These are phyloP conservation scores for Tulasnella sp. DNA, from an alignment of 768 basidiomycete species.

Conservation along the genomic window DNA sequence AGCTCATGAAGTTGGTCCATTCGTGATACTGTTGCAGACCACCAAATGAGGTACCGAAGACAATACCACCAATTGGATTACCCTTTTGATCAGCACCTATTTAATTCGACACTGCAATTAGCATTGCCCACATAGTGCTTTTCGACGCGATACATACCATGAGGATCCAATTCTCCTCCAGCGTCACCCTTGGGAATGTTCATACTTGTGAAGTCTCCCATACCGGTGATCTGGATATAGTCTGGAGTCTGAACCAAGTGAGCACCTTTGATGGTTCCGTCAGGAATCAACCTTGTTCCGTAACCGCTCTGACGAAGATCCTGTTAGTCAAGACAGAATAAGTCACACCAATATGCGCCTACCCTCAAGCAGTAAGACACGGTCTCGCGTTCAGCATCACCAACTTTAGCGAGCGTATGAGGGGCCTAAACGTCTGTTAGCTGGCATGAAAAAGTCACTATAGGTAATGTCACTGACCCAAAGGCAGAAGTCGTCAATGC, in stretches of 20 bases:
- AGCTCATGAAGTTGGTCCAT: slow-evolving; percentile 35
- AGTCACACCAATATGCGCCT: slow-evolving; percentile 7
- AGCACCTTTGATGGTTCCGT: slow-evolving; percentile 30
- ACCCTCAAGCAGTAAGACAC: slow-evolving; percentile 40
- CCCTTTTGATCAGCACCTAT: slow-evolving; percentile 14
- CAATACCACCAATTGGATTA: slow-evolving; percentile 31
- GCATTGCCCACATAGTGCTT: too few relatives aligned
- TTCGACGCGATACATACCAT: slow-evolving; percentile 21
- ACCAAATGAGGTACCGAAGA: slow-evolving; percentile 32
- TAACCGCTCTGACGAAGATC: slow-evolving; percentile 28
- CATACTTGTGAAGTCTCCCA: slow-evolving; percentile 31
- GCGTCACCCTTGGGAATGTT: slow-evolving; percentile 29
- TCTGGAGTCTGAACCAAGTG: slow-evolving; percentile 35
- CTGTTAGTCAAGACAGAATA: background rate
- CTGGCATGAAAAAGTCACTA: background rate
- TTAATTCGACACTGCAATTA: background rate
- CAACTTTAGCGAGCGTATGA: slow-evolving; percentile 1
- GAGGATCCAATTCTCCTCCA: slow-evolving; percentile 35
- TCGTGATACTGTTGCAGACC: slow-evolving; percentile 31
- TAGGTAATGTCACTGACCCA: slow-evolving; percentile 1
- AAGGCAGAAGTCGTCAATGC: slow-evolving; percentile 43
- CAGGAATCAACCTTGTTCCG: slow-evolving; percentile 32
- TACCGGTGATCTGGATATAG: slow-evolving; percentile 31
- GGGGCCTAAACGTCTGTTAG: background rate
- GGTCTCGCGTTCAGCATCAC: slow-evolving; percentile 44